phyloP scores from a whole-genome alignment of 73 alveolate species.

The Stentor coeruleus region DNA sequence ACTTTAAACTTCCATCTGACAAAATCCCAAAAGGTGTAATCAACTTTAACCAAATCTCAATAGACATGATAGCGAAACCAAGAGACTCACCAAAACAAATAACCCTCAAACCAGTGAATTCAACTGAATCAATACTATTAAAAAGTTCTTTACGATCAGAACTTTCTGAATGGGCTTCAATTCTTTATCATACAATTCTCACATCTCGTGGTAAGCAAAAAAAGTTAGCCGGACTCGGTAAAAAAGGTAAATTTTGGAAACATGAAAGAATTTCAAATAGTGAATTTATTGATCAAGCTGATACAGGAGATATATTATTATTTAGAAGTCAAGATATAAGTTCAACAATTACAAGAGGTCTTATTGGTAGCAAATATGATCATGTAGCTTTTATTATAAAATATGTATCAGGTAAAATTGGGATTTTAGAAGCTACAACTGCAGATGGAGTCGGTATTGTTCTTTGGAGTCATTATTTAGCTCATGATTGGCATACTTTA shows the following conservation, averaged over 20 bases:
- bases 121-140: background rate
- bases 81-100: background rate
- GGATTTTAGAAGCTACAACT: constrained; percentile 39
- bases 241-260: constrained; percentile 28
- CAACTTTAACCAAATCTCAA: background rate
- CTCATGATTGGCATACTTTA: background rate
- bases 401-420: constrained; percentile 27
- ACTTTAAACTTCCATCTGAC: background rate
- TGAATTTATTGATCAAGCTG: constrained; percentile 29
- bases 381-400: constrained; percentile 40
- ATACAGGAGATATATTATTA: constrained; percentile 39
- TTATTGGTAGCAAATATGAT: constrained; percentile 42
- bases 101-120: background rate
- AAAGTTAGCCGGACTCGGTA: background rate
- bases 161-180: background rate
- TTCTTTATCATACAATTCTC: background rate
- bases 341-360: constrained; percentile 29
- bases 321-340: constrained; percentile 36
- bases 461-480: constrained; percentile 28
- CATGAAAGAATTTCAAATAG: constrained; percentile 22
- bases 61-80: background rate
- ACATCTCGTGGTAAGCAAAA: background rate
- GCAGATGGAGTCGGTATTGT: constrained; percentile 40
- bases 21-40: background rate
- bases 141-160: background rate